Evolutionary conservation across 192 early-diverging fungal species (phyloP).

Genomic region (Dissophora globulifera): DNA sequence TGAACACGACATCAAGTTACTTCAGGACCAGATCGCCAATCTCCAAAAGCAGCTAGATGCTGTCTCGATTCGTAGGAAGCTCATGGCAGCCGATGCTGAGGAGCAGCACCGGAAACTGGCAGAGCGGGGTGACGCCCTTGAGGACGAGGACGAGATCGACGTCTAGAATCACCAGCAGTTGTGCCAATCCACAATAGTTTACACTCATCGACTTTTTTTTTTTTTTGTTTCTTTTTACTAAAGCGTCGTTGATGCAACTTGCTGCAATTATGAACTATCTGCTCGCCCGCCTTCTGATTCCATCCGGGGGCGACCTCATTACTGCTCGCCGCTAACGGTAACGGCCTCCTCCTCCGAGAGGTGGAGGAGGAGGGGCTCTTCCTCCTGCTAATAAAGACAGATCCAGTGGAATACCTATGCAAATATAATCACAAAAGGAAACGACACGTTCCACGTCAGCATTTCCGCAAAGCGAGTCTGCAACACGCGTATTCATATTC

Average conservation of each 20-base stretch:
- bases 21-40: slow-evolving; percentile 45
- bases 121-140: slow-evolving; percentile 5
- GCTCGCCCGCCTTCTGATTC: no score
- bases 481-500: no score
- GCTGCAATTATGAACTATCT: no score
- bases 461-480: background rate
- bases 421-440: no score
- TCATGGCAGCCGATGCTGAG: slow-evolving; percentile 42
- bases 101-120: slow-evolving; percentile 32
- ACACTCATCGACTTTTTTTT: no score
- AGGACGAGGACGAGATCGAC: slow-evolving; percentile 8
- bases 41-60: slow-evolving; percentile 43
- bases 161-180: no score
- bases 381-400: slow-evolving; percentile 42
- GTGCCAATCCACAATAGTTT: no score
- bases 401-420: slow-evolving; percentile 48
- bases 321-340: slow-evolving; percentile 10
- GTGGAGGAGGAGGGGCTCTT: slow-evolving; percentile 28
- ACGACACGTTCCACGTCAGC: background rate
- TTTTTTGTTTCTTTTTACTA: no score
- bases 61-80: slow-evolving; percentile 37
- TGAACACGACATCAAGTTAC: slow-evolving; percentile 31
- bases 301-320: background rate
- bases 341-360: slow-evolving; percentile 29
- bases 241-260: no score